Evolutionary conservation across 805 yeast genomes (phyloP), one percentile per base, ranked within the genome.

Genomic region (Tetrapisispora nanseiensis): DNA sequence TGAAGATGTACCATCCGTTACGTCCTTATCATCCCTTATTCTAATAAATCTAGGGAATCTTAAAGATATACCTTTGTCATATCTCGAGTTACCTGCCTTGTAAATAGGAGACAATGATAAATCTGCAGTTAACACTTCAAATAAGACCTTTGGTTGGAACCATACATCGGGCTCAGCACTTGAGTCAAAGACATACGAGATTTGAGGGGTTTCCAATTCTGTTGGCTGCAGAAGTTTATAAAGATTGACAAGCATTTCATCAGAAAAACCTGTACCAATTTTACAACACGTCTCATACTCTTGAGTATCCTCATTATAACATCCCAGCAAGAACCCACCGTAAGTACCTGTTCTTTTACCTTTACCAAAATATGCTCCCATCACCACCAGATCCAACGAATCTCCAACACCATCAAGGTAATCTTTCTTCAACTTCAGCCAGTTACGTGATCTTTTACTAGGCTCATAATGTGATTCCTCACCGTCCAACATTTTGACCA

Each of bases 211-310:
- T 0, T 65, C 55, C 12, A 77, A 72, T 41, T 78, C 92, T 0
- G 86, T 77, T 3, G 85, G 80, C 33, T 80, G 76, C 44, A 92
- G 69, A 38, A 69, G 69, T 21, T 71, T 74, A 52, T 80, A 70
- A 26, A 92, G 60, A 22, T 63, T 64, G 28, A 76, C 76, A 44
- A 92, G 69, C 55, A 79, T 74, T 49, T 82, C 97, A 50, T 92
- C 98, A 32, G 87, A 76, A 57, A 92, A 92, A 0, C 98, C 98
- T 0, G 98, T 92, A 37, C 98, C 98, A 42, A 94, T 89, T 61
- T 92, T 92, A 67, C 98, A 92, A 33, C 95, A 82, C 0, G 97
- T 84, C 62, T 92, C 97, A 59, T 75, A 86, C 55, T 89, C 97
- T 19, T 94, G 97, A 0, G 86, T 75, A 44, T 90, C 96, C 43